phyloP scores from a whole-genome alignment of 2,329 filamentous ascomycete species.

The Macrophomina phaseolina region DNA sequence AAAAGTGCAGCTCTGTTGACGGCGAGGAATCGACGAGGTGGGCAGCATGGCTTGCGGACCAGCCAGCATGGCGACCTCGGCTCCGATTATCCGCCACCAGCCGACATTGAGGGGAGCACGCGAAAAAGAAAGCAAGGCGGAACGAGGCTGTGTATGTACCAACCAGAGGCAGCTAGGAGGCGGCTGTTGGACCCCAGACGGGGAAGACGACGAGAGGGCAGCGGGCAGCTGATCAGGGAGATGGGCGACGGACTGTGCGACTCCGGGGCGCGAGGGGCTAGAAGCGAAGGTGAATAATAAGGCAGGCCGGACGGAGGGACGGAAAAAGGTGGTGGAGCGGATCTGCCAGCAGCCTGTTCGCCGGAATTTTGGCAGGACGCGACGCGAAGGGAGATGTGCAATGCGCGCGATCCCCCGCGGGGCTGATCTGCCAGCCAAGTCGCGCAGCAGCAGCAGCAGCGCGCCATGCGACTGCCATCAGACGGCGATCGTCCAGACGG shows the following conservation, averaged over 20 bases:
- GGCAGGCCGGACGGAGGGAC: background rate
- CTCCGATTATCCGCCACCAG: background rate
- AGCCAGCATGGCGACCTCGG: slow-evolving; percentile 2
- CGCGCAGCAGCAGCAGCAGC: background rate
- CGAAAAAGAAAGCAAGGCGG: slow-evolving; percentile 19
- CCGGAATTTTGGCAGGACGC: background rate
- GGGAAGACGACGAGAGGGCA: background rate
- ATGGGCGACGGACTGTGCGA: background rate
- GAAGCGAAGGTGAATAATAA: background rate
- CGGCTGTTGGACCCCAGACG: background rate
- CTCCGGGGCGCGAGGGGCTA: background rate
- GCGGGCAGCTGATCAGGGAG: background rate
- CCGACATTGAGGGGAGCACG: background rate
- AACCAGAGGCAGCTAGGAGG: background rate
- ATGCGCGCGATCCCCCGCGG: slow-evolving; percentile 13
- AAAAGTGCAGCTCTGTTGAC: slow-evolving; percentile 1
- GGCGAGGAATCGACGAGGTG: background rate
- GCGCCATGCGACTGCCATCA: background rate
- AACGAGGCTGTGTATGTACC: background rate
- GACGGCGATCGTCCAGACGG: background rate
- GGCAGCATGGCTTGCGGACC: background rate
- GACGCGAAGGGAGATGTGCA: background rate
- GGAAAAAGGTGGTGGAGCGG: background rate
- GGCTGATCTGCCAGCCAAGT: slow-evolving; percentile 8
- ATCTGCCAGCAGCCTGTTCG: background rate